Conservation (phyloP, 768 basidiomycete genomes). For the Kwoniella newhampshirensis region DNA sequence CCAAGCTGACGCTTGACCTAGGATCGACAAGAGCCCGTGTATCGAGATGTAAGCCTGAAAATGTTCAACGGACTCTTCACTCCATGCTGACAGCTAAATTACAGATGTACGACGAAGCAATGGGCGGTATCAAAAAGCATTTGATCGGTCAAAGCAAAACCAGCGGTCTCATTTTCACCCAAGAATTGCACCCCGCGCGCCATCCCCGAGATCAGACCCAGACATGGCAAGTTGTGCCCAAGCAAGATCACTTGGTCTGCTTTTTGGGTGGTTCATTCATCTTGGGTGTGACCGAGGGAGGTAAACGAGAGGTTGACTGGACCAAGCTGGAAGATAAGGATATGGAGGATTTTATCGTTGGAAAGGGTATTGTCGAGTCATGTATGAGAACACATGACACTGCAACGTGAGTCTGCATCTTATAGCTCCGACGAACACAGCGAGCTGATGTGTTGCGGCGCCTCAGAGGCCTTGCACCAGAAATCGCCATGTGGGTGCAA, state of each 20-base stretch:
- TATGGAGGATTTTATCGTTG: conserved; percentile 76
- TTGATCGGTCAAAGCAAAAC: conserved; percentile 67
- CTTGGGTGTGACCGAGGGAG: conserved; percentile 70
- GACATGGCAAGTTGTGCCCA: conserved; percentile 72
- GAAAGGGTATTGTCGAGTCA: conserved; percentile 76
- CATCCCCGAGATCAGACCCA: conserved; percentile 24
- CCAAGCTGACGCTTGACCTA: conserved; percentile 40
- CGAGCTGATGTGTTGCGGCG: too few species aligned
- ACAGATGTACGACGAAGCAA: conserved; percentile 86
- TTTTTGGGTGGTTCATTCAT: conserved; percentile 91
- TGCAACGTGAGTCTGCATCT: conserved; percentile 62
- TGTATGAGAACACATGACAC: conserved; percentile 74
- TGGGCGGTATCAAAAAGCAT: conserved; percentile 73
- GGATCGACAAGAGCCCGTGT: conserved; percentile 69
- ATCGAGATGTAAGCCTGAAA: conserved; percentile 63
- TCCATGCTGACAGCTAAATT: conserved; percentile 3
- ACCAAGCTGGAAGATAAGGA: conserved; percentile 65
- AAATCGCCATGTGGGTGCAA: conserved; percentile 82
- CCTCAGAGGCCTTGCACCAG: conserved; percentile 81
- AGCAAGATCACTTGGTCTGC: conserved; percentile 95
- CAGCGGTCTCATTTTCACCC: conserved; percentile 70
- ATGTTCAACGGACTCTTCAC: neutral
- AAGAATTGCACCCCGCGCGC: conserved; percentile 71
- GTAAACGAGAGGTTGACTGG: conserved; percentile 46
- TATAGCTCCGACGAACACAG: neutral